Evolutionary conservation across 495 filamentous ascomycete genomes (phyloP).

Genomic region (Hypoxylon lienhwacheense): DNA sequence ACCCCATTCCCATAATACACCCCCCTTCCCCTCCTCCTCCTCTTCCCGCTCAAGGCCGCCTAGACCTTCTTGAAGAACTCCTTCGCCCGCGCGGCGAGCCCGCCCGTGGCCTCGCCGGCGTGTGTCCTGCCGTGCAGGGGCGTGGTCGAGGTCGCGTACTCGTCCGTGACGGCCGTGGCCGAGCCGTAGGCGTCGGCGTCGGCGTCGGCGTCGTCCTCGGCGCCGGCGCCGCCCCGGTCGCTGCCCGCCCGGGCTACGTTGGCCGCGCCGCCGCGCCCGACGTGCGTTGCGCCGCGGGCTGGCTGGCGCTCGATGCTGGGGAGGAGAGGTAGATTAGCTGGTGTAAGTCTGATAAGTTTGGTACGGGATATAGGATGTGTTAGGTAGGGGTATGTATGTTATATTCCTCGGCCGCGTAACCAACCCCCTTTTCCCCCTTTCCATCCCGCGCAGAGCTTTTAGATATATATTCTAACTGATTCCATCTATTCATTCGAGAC

Average conservation of each 20-base stretch:
- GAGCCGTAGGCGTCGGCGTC: conserved; percentile 40
- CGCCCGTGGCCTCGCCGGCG: conserved; percentile 31
- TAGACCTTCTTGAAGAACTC: conserved; percentile 57
- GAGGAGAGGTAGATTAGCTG: no score
- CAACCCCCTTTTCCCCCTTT: no score
- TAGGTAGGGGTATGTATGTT: no score
- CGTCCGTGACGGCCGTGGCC: conserved; percentile 17
- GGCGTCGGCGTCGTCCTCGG: conserved; percentile 36
- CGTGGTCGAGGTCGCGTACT: no score
- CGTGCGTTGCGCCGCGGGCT: conserved; percentile 45
- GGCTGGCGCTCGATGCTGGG: conserved; percentile 44
- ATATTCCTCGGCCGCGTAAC: no score
- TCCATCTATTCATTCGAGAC: not conserved
- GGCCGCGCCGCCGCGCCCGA: conserved; percentile 60
- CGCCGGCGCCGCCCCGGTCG: conserved; percentile 43
- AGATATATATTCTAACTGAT: no score
- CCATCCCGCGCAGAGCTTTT: no score
- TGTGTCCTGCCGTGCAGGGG: conserved; percentile 32
- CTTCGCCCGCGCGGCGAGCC: conserved; percentile 57
- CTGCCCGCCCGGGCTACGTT: conserved; percentile 49
- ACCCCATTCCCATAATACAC: not conserved
- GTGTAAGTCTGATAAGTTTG: no score
- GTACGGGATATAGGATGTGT: no score
- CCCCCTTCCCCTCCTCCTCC: not conserved
- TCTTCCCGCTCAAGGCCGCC: conserved; percentile 15